Base-by-base conservation (phyloP, 805 yeast genomes). In the Candida qinlingensis region DNA sequence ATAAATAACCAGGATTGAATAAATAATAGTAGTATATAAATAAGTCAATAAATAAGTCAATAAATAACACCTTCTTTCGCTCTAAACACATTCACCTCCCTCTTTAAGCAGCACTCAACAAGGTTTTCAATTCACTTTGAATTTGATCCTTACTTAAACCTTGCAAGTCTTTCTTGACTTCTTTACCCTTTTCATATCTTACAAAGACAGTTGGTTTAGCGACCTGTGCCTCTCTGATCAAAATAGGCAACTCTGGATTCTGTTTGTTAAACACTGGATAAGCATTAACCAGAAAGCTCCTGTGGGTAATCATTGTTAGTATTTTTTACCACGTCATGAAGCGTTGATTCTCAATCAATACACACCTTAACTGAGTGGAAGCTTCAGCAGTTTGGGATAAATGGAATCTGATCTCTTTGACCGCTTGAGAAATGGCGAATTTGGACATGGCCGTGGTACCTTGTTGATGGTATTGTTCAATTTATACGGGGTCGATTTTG, bases 361-460 rank as follows among this genome's bases (percentile, higher is more conserved):
- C 76, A 47, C 53, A 69, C 80, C 76, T 80, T 58, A 87, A 71
- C 7, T 85, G 80, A 8, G 71, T 73, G 11, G 91, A 79, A 5
- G 87, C 79, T 53, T 80, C 79, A n/a, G 86, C 85, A n/a, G 83
- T 75, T 67, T 85, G 94, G 33, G 89, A 83, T 54, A 87, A 73
- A 62, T 87, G 89, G 69, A 87, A 85, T 67, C 96, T 79, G 61
- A 88, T 74, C 72, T 88, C 96, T 64, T 75, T 86, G 55, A 87
- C 75, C 9, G 86, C 77, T 48, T 57, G 61, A 3, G 79, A 72
- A 36, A 75, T 63, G 27, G 60, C 61, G 61, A 61, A 67, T 51
- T 65, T 69, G 11, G 58, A 53, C 56, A 54, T 53, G 35, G 10
- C 7, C 12, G 37, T 11, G 4, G 39, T 25, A 13, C 19, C 10